These are phyloP conservation scores for Lentinula boryana DNA, from an alignment of 768 basidiomycete genomes.

Conservation along the genomic window DNA sequence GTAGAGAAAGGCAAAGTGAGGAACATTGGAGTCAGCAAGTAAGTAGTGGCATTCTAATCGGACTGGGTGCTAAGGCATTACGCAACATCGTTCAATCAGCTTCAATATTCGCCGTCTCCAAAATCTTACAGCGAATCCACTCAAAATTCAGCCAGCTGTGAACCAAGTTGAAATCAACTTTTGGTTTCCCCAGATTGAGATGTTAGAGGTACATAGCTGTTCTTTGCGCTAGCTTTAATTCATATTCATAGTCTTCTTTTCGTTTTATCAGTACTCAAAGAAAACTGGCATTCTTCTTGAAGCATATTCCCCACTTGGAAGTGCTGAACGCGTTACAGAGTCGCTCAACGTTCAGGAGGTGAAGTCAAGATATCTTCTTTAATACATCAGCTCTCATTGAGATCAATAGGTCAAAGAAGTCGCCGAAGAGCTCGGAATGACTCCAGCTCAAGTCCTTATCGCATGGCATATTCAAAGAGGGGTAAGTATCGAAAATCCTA, in stretches of 20 bases:
- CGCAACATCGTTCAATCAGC: background rate
- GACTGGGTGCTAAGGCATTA: background rate
- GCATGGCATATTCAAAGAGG: slow-evolving; percentile 77
- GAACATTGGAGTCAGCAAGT: slow-evolving; percentile 81
- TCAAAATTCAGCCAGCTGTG: slow-evolving; percentile 56
- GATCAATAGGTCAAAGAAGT: slow-evolving; percentile 42
- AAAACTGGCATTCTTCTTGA: slow-evolving; percentile 60
- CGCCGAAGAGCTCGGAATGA: slow-evolving; percentile 58
- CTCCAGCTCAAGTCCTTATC: slow-evolving; percentile 70
- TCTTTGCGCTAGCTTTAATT: too few species aligned
- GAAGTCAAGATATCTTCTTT: background rate
- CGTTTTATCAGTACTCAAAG: slow-evolving; percentile 50
- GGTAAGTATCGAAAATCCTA: slow-evolving; percentile 28
- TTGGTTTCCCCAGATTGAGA: slow-evolving; percentile 40
- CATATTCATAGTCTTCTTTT: background rate
- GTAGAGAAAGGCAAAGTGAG: slow-evolving; percentile 73
- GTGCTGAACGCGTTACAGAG: slow-evolving; percentile 49
- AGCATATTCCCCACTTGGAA: slow-evolving; percentile 75
- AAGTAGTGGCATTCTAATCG: background rate
- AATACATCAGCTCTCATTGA: background rate
- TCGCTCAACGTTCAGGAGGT: slow-evolving; percentile 56
- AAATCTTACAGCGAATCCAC: slow-evolving; percentile 58
- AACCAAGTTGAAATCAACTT: slow-evolving; percentile 46
- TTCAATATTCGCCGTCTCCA: slow-evolving; percentile 26
- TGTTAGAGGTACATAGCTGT: slow-evolving; percentile 17